Percentiles rank a stretch among this genome's conserved stretches.
phyloP scores from a whole-genome alignment of 2,329 filamentous ascomycete genomes.

The Calonectria honghensis region DNA sequence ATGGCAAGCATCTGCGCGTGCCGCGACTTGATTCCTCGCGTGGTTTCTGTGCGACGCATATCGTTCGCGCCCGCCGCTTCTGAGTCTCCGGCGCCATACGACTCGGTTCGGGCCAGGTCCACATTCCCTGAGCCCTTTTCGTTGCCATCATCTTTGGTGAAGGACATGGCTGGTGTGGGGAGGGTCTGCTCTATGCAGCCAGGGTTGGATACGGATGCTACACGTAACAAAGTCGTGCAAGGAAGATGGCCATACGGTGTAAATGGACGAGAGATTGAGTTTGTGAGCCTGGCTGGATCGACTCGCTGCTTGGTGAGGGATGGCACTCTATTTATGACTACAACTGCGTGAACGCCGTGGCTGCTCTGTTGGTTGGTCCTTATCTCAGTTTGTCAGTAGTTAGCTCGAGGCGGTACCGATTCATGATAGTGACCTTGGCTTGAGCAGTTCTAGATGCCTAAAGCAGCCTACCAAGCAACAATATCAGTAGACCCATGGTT shows the following conservation, averaged over 20 bases:
- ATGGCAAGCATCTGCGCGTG: constrained; percentile 40
- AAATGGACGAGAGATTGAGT: background rate
- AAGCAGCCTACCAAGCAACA: constrained; percentile 17
- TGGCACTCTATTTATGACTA: constrained; percentile 14
- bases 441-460: background rate
- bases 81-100: constrained; percentile 24
- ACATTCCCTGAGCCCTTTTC: constrained; percentile 14
- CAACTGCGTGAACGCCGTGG: background rate
- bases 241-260: background rate
- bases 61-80: constrained; percentile 26
- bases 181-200: background rate
- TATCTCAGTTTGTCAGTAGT: constrained; percentile 13
- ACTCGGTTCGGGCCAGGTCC: constrained; percentile 26
- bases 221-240: background rate
- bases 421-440: constrained; percentile 20
- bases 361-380: background rate
- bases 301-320: background rate
- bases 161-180: constrained; percentile 18
- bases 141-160: constrained; percentile 22
- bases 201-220: background rate
- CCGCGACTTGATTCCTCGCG: constrained; percentile 36
- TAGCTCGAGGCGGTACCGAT: background rate
- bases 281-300: background rate
- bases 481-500: constrained; percentile 18
- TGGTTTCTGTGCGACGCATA: constrained; percentile 28